These are phyloP conservation scores for Sutorius australiensis DNA, from an alignment of 768 basidiomycete species.

Conservation along the genomic window DNA sequence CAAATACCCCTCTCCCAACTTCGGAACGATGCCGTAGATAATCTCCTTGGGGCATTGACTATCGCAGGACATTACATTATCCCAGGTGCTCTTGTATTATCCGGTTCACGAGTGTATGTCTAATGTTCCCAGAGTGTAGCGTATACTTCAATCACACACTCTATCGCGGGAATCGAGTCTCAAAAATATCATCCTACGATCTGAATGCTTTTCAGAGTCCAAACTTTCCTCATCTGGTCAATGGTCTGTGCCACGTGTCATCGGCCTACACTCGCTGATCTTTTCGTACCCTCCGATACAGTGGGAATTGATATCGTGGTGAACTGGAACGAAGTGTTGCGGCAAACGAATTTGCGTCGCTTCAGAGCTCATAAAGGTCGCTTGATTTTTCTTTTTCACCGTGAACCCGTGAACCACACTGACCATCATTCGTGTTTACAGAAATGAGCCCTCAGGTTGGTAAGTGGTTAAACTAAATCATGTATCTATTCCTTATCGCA, in stretches of 20 bases:
- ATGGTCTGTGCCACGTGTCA: slow-evolving; percentile 43
- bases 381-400: background rate
- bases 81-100: slow-evolving; percentile 53
- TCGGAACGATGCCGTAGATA: slow-evolving; percentile 93
- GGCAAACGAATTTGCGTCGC: slow-evolving; percentile 72
- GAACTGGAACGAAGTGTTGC: slow-evolving; percentile 83
- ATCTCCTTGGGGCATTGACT: slow-evolving; percentile 82
- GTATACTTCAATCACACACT: slow-evolving; percentile 89
- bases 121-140: slow-evolving; percentile 59
- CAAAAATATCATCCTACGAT: slow-evolving; percentile 78
- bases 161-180: slow-evolving; percentile 81
- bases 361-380: slow-evolving; percentile 80
- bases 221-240: slow-evolving; percentile 77
- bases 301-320: slow-evolving; percentile 90
- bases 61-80: slow-evolving; percentile 91
- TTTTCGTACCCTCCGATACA: slow-evolving; percentile 22
- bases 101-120: background rate
- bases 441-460: slow-evolving; percentile 82
- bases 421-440: slow-evolving; percentile 28
- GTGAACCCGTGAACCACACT: slow-evolving; percentile 1
- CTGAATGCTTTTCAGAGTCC: slow-evolving; percentile 82
- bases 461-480: slow-evolving; percentile 31
- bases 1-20: slow-evolving; percentile 90
- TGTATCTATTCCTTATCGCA: slow-evolving; percentile 13
- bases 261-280: background rate